Base-by-base conservation (phyloP, 2,329 filamentous ascomycete species). In the Coniochaeta prunicola region DNA sequence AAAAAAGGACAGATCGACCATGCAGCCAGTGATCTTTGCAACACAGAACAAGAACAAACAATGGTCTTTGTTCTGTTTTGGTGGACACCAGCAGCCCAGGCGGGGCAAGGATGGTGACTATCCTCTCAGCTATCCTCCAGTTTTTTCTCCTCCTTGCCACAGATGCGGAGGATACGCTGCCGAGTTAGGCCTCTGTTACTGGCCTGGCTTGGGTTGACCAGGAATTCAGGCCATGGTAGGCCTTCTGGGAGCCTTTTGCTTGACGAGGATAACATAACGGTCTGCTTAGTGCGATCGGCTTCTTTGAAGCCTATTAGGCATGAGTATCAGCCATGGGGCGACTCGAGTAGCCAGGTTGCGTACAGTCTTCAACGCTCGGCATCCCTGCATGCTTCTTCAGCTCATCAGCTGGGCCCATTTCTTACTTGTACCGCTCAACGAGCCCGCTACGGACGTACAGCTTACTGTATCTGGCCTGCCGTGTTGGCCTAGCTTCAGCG, bases 311-410 rank as follows among this genome's bases (percentile, higher is more conserved):
- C 2, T 64, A 69, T 61, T 70, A n/a, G 67, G 66, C 58, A 63
- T 30, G 53, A 60, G 4, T 58, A 67, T 30, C 61, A 70, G 58
- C 64, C 70, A 1, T 13, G n/a, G 4, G 57, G 21, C 10, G 59
- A 58, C 1, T 26, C 19, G 40, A 58, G 61, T 19, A 60, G 59
- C 31, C 59, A 66, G 13, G 62, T 67, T 6, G 63, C 66, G n/a
- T 71, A 66, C 67, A 68, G 69, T 56, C 64, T 65, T 70, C 69
- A 26, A 38, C 68, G 13, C 67, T 67, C 45, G 68, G 66, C 28
- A 68, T 69, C 48, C 59, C 70, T 1, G 61, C 59, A 50, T 66
- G 67, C 54, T 59, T 70, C n/a, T 64, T 67, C 13, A 64, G 61
- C 8, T 57, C 61, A 10, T 59, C 62, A 4, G 61, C 57, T 6